Base-by-base conservation (phyloP, 345 rosid genomes). In the Dovyalis caffra region DNA sequence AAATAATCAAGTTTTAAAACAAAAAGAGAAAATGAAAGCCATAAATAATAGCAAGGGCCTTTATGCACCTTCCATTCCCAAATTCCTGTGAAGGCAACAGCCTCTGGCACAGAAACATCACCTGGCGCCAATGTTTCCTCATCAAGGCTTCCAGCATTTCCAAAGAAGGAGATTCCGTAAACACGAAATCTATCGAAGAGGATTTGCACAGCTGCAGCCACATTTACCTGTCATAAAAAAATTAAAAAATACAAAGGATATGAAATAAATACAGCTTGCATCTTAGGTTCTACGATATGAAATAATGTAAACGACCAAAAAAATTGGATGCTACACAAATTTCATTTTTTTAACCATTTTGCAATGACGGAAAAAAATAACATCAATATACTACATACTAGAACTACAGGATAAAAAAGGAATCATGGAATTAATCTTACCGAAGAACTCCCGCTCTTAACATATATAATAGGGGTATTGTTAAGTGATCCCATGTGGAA, bases 111-210 rank as follows among this genome's bases (percentile, higher is more conserved):
- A 33, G 29, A 35, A 60, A 72, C 75, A 43, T 32, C 65, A 33
- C 68, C 75, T 4, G 63, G 21, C 20, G 26, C 8, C 33, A 72
- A 8, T 0, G 68, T 2, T 12, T 40, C n/a, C n/a, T 61, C 28
- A 7, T 72, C 31, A 5, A 64, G 32, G 35, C 57, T 40, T 18
- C 75, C 75, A 62, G 73, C 45, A 23, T 12, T 70, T 3, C 73
- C 73, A 34, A 51, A 26, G 6, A 32, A 25, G 26, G 53, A 28
- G 40, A 70, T 21, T 20, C 38, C 62, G 3, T 20, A 12, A 29
- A 33, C 43, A 1, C 1, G 4, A 20, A 70, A 70, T 4, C 6
- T 34, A 34, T 28, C 64, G 0, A 70, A 8, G 0, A 70, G 33
- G 31, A 34, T 10, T 70, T 70, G 73, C 28, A 29, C 29, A 8